These are phyloP conservation scores for Termitomyces sp. DNA, from an alignment of 768 basidiomycete species.

Conservation along the genomic window DNA sequence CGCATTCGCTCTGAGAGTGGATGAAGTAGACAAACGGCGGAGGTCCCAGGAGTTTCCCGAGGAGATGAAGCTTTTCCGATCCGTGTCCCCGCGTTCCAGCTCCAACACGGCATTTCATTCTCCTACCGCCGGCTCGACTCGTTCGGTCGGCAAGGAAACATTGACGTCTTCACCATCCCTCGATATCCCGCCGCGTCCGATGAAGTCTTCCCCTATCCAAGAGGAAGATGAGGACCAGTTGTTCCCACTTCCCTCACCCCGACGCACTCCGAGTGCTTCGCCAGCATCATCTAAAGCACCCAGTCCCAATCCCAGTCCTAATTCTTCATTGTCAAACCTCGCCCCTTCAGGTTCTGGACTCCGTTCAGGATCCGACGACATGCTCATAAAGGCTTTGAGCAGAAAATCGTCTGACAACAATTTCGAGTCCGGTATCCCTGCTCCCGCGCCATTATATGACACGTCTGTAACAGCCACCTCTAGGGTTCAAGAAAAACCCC, in stretches of 20 bases:
- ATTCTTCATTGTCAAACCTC: conserved; percentile 10
- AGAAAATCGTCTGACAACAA: conserved; percentile 6
- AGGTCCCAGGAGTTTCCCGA: conserved; percentile 33
- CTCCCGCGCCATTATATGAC: background rate
- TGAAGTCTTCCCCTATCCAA: conserved; percentile 33
- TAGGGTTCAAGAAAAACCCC: background rate
- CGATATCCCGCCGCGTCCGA: conserved; percentile 12
- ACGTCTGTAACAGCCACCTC: background rate
- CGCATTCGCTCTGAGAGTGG: conserved; percentile 43
- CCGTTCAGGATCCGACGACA: conserved; percentile 8
- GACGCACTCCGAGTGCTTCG: conserved; percentile 43
- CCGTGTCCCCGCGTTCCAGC: conserved; percentile 9
- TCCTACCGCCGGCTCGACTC: conserved; percentile 10
- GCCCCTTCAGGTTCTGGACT: conserved; percentile 3
- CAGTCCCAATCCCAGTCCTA: conserved; percentile 16
- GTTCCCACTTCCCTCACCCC: conserved; percentile 55
- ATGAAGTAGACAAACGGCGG: conserved; percentile 58
- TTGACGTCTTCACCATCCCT: conserved; percentile 7
- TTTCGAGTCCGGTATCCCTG: background rate
- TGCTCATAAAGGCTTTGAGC: conserved; percentile 10
- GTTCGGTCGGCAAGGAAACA: background rate
- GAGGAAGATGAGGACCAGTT: conserved; percentile 54
- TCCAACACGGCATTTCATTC: conserved; percentile 10
- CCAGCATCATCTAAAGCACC: conserved; percentile 18
- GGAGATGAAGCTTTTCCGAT: conserved; percentile 12